Base-by-base conservation (phyloP, 371 early-diverging fungal genomes). In the Apophysomyces variabilis region DNA sequence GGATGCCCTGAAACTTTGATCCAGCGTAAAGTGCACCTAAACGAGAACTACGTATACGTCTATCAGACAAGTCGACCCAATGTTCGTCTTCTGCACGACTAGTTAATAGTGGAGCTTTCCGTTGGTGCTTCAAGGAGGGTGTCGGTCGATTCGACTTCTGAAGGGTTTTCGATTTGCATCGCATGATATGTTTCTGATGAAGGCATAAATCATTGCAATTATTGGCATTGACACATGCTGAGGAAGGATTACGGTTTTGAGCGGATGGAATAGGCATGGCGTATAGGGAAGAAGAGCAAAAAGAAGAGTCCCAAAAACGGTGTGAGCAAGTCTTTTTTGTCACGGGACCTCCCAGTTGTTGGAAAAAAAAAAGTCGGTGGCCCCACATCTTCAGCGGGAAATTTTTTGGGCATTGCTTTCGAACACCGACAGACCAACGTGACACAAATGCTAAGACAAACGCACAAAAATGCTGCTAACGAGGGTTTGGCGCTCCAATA, bases 1-100 rank as follows among this genome's bases (percentile, higher is more conserved):
- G 94, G 32, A 86, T 83, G 37, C 94, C 94, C 60, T 70, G 77
- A 67, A 93, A 93, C 38, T 69, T 73, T 38, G 88, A 82, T 8
- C 94, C 94, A 6, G 87, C 73, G 68, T 89, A 92, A 21, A 93
- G 85, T 14, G 71, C 69, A 5, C 79, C 82, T 39, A 78, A 47
- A 32, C 71, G 67, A 50, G 71, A 64, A 39, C 65, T 72, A 18
- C 50, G 61, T 41, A 81, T 56, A 32, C 82, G 61, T 45, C 66
- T 69, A 60, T 68, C 62, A n/a, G 82, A 81, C 12, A 81, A 67
- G 64, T 78, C 77, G 7, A 77, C 75, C 78, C 75, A 76, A 21
- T 47, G 47, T 21, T 81, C 78, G 47, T 74, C 72, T 45, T 75
- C 73, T 39, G 61, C 46, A 43, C 80, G 75, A 60, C 73, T 72